Base-by-base conservation (phyloP, 768 basidiomycete species). In the Rossbeevera mucosa region DNA sequence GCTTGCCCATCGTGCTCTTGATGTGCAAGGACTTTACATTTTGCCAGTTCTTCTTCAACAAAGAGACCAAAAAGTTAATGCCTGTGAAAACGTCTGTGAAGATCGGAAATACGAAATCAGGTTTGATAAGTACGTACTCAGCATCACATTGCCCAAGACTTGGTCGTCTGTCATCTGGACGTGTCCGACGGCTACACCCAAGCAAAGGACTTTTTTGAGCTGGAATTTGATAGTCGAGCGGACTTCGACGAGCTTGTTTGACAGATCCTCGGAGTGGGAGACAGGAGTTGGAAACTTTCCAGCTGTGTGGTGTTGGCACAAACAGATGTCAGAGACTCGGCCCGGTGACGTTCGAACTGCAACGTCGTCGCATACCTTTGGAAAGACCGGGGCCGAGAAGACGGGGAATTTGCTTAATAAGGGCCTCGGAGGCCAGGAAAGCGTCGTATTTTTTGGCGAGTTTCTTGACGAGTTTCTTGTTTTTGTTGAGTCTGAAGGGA, bases 381-480 rank as follows among this genome's bases (percentile, higher is more conserved):
- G 95, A 98, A 55, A 99, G 88, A 90, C 96, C 96, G 64, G 96
- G 96, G 55, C 96, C 96, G 56, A 99, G 85, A 48, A 98, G 85
- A 94, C 96, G 95, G 61, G 96, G 96, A 56, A 99, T 98, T 78
- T 97, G 95, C 81, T 96, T 98, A 82, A 99, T 97, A 62, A 99
- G 81, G 55, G 91, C 76, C 73, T 99, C 96, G 53, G 96, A 98
- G 30, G 95, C 83, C 60, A 99, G 78, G 87, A 99, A 99, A 54
- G 95, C 94, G 64, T 99, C 94, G 78, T 97, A 94, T 73, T 97
- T 97, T 81, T 98, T 97, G 61, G 95, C 95, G 63, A 98, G 90
- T 79, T 96, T 96, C 82, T 98, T 99, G 69, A 98, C 96, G 57
- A 99, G 91, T 78, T 99, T 99, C 82, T 99, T 98, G 84, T 98